Base-by-base conservation (phyloP, 768 basidiomycete species). In the Antrodiella citrinella region DNA sequence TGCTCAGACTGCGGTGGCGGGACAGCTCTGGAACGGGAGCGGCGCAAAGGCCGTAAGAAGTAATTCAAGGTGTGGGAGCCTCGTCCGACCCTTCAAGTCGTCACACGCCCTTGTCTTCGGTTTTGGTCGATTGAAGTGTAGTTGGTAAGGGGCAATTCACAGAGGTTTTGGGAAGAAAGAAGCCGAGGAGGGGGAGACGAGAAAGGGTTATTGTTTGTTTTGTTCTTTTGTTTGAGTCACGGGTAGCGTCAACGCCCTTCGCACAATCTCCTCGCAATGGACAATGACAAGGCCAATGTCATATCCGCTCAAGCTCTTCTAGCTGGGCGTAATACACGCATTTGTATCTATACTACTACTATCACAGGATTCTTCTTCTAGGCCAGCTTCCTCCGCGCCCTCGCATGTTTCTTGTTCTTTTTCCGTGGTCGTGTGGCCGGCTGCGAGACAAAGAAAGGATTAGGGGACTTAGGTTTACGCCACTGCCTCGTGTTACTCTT, bases 1-100 rank as follows among this genome's bases (percentile, higher is more conserved):
- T 82, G 81, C 56, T 67, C 75, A 5, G 73, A 76, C n/a, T 83
- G n/a, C n/a, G n/a, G 81, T 55, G 65, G 51, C 59, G 65, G 51
- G 49, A 53, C 49, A 51, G 7, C 19, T 18, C 41, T 22, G 48
- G 53, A 20, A 26, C 43, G 44, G 52, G 60, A 57, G 38, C 53
- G 53, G 48, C 70, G 71, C 21, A 72, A 72, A 57, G 70, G 71
- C 35, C 65, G 71, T 55, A 72, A 72, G 60, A 72, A 72, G 54
- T 68, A n/a, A n/a, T n/a, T n/a, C n/a, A n/a, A 69, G 51, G 19
- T 15, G 30, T 7, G 7, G 30, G 15, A 35, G 30, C 30, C 30
- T 7, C 30, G 30, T 44, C 18, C 21, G 18, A 5, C 42, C 42
- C 42, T 44, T 22, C 42, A 22, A 5, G 18, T 44, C 42, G n/a